Percentiles rank a stretch among this genome's conserved stretches.
These are phyloP conservation scores for Podaxis sp. DNA, from an alignment of 768 basidiomycete species.

Conservation along the genomic window DNA sequence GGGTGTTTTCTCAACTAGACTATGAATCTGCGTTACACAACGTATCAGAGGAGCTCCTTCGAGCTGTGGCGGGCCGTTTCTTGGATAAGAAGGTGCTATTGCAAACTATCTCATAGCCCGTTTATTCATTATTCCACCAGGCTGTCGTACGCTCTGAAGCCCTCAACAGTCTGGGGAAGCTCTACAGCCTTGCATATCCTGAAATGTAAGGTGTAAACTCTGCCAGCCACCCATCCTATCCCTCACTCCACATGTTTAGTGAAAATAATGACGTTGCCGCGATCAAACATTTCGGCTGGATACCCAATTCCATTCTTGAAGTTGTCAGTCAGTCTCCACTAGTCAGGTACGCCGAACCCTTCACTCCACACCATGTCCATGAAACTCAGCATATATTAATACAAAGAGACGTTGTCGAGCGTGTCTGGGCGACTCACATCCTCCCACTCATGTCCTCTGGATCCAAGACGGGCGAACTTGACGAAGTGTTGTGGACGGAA, in stretches of 20 bases:
- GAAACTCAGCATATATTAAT: conserved; percentile 4
- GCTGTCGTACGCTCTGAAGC: conserved; percentile 72
- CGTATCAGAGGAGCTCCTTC: conserved; percentile 62
- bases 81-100: conserved; percentile 79
- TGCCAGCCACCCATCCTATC: conserved; percentile 3
- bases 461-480: conserved; percentile 54
- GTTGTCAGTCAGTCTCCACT: conserved; percentile 53
- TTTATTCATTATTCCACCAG: conserved; percentile 29
- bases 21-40: conserved; percentile 90
- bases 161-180: conserved; percentile 67
- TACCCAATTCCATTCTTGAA: conserved; percentile 72
- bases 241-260: conserved; percentile 38
- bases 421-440: conserved; percentile 70
- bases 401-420: conserved; percentile 59
- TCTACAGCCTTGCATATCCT: conserved; percentile 81
- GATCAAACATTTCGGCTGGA: conserved; percentile 87
- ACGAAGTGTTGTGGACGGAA: conserved; percentile 87
- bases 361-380: background rate
- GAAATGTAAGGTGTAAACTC: conserved; percentile 74
- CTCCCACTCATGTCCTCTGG: conserved; percentile 57
- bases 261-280: conserved; percentile 78
- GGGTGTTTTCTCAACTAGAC: conserved; percentile 78
- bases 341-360: conserved; percentile 47
- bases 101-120: background rate
- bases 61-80: conserved; percentile 66